Conservation (phyloP, 2,329 filamentous ascomycete genomes). For the Calycina herbarum region DNA sequence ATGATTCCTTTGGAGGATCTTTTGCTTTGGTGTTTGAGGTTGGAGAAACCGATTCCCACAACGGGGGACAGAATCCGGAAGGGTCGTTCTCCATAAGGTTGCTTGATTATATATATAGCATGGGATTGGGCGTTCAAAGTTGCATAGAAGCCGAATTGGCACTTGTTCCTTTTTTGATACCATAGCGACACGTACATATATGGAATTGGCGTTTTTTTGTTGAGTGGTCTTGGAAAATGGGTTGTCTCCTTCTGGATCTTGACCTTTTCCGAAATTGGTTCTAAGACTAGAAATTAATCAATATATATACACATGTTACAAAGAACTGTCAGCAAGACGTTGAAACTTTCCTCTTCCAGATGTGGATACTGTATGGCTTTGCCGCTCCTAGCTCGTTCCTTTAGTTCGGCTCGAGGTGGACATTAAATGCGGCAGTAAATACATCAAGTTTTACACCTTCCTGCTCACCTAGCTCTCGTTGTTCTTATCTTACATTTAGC, state of each 20-base stretch:
- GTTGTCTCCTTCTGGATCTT: neutral
- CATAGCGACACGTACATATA: constrained; percentile 12
- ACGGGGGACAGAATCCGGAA: constrained; percentile 42
- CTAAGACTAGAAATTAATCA: neutral
- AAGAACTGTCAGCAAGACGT: neutral
- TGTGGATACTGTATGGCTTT: no score
- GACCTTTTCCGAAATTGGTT: neutral
- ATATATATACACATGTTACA: neutral
- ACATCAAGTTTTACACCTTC: no score
- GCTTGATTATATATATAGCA: constrained; percentile 1
- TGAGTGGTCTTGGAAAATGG: neutral
- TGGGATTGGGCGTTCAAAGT: neutral
- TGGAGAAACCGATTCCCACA: constrained; percentile 51
- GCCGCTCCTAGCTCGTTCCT: no score
- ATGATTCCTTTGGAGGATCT: constrained; percentile 52
- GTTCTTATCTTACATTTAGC: no score
- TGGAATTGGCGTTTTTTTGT: constrained; percentile 11
- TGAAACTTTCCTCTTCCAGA: no score
- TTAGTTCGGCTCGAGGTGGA: no score
- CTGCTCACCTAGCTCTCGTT: no score
- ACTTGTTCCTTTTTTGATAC: constrained; percentile 19
- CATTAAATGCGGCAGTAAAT: no score
- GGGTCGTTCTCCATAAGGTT: constrained; percentile 7
- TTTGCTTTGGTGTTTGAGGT: constrained; percentile 46
- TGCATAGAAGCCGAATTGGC: neutral